Base-by-base conservation (phyloP, 345 rosid species). In the Leavenworthia alabamica region DNA sequence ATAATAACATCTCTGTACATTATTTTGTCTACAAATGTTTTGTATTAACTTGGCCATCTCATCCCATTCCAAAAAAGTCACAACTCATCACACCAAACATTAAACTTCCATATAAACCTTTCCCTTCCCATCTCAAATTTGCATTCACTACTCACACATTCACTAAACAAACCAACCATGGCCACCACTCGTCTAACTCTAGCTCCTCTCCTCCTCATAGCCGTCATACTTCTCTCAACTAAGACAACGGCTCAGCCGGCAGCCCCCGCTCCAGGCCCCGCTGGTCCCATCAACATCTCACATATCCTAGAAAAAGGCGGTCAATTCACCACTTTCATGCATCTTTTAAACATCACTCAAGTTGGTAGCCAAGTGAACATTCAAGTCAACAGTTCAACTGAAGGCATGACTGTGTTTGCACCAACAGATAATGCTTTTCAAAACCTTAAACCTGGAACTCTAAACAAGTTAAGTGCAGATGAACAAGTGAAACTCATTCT, bases 341-440 rank as follows among this genome's bases (percentile, higher is more conserved):
- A 54, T 29, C 80, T 92, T 17, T 36, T 92, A 15, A 76, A 37
- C 58, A 48, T 70, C 12, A 86, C 96, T 15, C 93, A 82, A 64
- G 80, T 73, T 0, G 81, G 59, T 5, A 68, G 6, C 49, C 97
- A 93, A 72, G 64, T 89, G 10, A 59, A 68, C 16, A 85, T 63
- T 69, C 97, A 93, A 64, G 68, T 89, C 70, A 92, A 89, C 65
- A 71, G 73, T 82, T 83, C 95, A 51, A 55, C 79, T 4, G 81
- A 89, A 16, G 97, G 97, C 17, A 66, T 89, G 75, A 93, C 97
- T 13, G 73, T 89, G 2, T 75, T 93, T 7, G 89, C 97, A 8
- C 97, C 97, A 13, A 86, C 97, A 0, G 96, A 93, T 29, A 86
- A 83, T 33, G 99, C 96, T 63, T 93, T 93, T 36, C 77, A 78